phyloP scores from a whole-genome alignment of 148 eudicot species.

The Rhododendron griersonianum region DNA sequence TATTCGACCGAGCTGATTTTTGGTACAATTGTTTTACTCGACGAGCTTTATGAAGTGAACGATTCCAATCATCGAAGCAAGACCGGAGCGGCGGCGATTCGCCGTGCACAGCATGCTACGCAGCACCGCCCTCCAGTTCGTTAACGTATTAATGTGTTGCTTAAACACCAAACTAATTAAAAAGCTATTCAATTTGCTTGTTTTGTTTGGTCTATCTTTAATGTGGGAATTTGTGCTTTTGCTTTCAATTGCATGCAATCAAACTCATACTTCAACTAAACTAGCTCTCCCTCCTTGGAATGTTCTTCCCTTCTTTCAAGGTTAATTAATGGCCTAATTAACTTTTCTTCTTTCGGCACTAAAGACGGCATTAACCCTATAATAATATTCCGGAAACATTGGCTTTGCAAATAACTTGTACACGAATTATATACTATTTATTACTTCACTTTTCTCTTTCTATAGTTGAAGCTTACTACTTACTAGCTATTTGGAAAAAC shows the following conservation, averaged over 20 bases:
- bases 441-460: not conserved
- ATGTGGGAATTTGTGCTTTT: conserved; percentile 1
- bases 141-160: not conserved
- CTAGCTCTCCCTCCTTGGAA: conserved; percentile 7
- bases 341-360: conserved; percentile 32
- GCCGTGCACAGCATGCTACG: too few species aligned
- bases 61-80: too few species aligned
- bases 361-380: conserved; percentile 13
- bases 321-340: conserved; percentile 14
- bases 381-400: not conserved
- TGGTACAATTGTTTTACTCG: too few species aligned
- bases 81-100: too few species aligned
- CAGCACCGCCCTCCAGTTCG: too few species aligned
- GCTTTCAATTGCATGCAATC: conserved; percentile 3
- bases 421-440: not conserved
- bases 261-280: not conserved
- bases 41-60: too few species aligned
- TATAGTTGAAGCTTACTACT: not conserved
- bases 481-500: not conserved
- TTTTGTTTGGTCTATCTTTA: conserved; percentile 1
- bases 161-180: not conserved
- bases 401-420: not conserved
- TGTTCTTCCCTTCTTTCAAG: conserved; percentile 18
- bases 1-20: too few species aligned
- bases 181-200: conserved; percentile 11